phyloP scores from a whole-genome alignment of 257 asterid species.

The Craterostigma plantagineum region DNA sequence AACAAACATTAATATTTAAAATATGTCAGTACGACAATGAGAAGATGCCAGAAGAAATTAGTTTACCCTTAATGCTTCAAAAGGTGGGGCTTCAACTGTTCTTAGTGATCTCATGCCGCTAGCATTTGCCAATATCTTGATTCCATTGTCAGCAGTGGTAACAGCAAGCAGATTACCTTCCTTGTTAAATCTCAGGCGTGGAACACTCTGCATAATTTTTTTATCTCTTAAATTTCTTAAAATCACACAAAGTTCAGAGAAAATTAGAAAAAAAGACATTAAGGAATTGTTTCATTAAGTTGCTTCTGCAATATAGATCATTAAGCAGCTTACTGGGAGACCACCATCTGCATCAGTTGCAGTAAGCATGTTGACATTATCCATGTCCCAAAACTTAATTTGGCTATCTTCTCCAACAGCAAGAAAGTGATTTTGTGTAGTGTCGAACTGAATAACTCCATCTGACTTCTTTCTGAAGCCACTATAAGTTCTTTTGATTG shows the following conservation, averaged over 20 bases:
- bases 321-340: slow-evolving; percentile 45
- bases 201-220: slow-evolving; percentile 38
- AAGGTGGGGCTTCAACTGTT: slow-evolving; percentile 50
- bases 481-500: slow-evolving; percentile 68
- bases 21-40: too few species aligned
- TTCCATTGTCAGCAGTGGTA: slow-evolving; percentile 79
- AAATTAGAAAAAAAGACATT: not conserved
- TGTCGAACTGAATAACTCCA: slow-evolving; percentile 83
- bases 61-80: slow-evolving; percentile 41
- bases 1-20: too few species aligned
- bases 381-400: slow-evolving; percentile 99
- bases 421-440: slow-evolving; percentile 82
- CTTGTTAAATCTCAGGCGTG: slow-evolving; percentile 83
- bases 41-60: too few species aligned
- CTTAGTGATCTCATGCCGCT: slow-evolving; percentile 72
- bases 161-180: slow-evolving; percentile 97
- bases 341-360: slow-evolving; percentile 86
- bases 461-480: slow-evolving; percentile 76
- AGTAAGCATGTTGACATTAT: slow-evolving; percentile 39
- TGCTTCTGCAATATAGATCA: not conserved
- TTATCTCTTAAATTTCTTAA: too few species aligned
- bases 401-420: slow-evolving; percentile 95
- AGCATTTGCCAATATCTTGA: slow-evolving; percentile 75
- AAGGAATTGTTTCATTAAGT: too few species aligned
- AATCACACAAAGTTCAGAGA: not conserved